Percentiles rank a stretch among this genome's conserved stretches.
Conservation (phyloP, 371 early-diverging fungal species). For the Lichtheimia hyalospora region DNA sequence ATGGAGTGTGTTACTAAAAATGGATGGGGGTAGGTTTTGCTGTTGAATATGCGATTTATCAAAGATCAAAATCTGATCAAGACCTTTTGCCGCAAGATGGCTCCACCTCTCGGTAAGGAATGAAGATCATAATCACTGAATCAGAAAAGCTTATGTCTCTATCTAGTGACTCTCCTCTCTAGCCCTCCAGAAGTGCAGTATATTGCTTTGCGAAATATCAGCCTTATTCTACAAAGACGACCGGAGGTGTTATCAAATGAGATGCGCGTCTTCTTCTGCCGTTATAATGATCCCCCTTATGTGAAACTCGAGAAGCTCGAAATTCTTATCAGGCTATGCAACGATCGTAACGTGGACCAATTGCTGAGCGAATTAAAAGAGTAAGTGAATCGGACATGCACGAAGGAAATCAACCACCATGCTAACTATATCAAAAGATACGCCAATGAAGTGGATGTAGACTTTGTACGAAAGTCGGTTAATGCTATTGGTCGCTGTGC, state of each 20-base stretch:
- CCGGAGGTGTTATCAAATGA: slow-evolving; percentile 85
- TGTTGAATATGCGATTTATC: slow-evolving; percentile 66
- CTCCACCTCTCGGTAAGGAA: slow-evolving; percentile 83
- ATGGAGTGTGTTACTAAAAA: background rate
- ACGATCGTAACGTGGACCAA: slow-evolving; percentile 77
- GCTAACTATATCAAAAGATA: slow-evolving; percentile 49
- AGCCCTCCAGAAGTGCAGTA: slow-evolving; percentile 93
- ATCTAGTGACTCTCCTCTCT: slow-evolving; percentile 81
- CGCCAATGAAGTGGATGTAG: slow-evolving; percentile 92
- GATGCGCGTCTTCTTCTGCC: slow-evolving; percentile 92
- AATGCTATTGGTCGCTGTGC: slow-evolving; percentile 92
- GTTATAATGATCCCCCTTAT: slow-evolving; percentile 96
- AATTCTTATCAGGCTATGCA: slow-evolving; percentile 82
- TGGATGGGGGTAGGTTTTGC: slow-evolving; percentile 44
- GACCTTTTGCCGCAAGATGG: slow-evolving; percentile 77
- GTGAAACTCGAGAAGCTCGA: slow-evolving; percentile 94
- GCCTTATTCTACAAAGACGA: slow-evolving; percentile 79
- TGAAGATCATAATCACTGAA: too few relatives aligned
- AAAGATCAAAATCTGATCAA: slow-evolving; percentile 67
- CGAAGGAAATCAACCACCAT: background rate
- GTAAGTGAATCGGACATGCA: slow-evolving; percentile 39
- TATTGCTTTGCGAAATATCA: slow-evolving; percentile 90
- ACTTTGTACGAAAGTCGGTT: slow-evolving; percentile 93
- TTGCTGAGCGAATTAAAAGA: slow-evolving; percentile 91
- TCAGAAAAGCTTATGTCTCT: background rate